Conservation (phyloP, 2,329 filamentous ascomycete genomes). For the Aspergillus thermomutatus region DNA sequence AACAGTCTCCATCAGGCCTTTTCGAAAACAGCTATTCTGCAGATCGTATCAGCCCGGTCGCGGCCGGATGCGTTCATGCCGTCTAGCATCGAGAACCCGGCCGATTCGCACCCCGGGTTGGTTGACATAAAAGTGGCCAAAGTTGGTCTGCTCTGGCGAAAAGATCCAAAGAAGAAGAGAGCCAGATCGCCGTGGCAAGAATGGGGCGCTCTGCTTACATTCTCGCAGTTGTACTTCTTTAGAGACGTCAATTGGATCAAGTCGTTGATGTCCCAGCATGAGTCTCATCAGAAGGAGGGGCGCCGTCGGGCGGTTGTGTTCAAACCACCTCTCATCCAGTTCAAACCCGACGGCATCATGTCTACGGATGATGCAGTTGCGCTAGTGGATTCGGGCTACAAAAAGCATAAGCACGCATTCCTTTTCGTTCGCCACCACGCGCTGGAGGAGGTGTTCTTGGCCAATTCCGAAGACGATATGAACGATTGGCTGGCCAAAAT, state of each 20-base stretch:
- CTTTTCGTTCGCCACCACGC: slow-evolving; percentile 83
- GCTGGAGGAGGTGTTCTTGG: slow-evolving; percentile 84
- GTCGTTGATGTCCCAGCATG: slow-evolving; percentile 81
- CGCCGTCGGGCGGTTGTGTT: slow-evolving; percentile 79
- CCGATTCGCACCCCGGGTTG: slow-evolving; percentile 84
- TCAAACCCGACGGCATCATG: slow-evolving; percentile 91
- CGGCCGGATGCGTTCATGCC: slow-evolving; percentile 95
- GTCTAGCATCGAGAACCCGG: slow-evolving; percentile 76
- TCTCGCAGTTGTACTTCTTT: slow-evolving; percentile 97
- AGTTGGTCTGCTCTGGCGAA: slow-evolving; percentile 90
- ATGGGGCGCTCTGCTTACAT: slow-evolving; percentile 94
- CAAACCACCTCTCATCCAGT: slow-evolving; percentile 82
- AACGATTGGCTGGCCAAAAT: slow-evolving; percentile 96
- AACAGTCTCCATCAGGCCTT: slow-evolving; percentile 83
- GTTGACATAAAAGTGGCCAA: slow-evolving; percentile 98
- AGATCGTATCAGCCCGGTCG: slow-evolving; percentile 92
- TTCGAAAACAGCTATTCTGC: slow-evolving; percentile 83
- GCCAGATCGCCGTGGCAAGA: slow-evolving; percentile 96
- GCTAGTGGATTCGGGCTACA: slow-evolving; percentile 80
- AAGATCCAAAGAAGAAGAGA: slow-evolving; percentile 90
- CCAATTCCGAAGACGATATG: slow-evolving; percentile 85
- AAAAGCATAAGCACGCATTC: slow-evolving; percentile 91
- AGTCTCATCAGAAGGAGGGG: slow-evolving; percentile 73
- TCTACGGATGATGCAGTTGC: slow-evolving; percentile 92
- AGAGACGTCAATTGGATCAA: slow-evolving; percentile 92